Conservation (phyloP, 495 filamentous ascomycete species). For the Ramalina peruviana region DNA sequence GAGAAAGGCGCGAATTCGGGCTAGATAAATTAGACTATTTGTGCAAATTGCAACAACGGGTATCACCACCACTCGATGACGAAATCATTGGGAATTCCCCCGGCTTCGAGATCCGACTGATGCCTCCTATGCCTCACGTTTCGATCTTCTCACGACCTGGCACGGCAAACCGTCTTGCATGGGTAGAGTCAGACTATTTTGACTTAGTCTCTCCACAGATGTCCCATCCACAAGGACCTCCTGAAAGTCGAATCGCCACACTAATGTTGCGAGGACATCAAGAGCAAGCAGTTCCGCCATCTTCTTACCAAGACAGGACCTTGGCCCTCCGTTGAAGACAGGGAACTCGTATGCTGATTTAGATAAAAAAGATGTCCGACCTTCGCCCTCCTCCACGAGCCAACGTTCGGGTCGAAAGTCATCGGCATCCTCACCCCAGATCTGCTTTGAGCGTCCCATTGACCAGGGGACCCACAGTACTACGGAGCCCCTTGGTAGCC, state of each 20-base stretch:
- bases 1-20: no score
- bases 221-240: slow-evolving; percentile 16
- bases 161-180: slow-evolving; percentile 44
- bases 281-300: slow-evolving; percentile 44
- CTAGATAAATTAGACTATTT: no score
- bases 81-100: background rate
- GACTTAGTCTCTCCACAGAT: slow-evolving; percentile 30
- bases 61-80: no score
- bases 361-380: slow-evolving; percentile 18
- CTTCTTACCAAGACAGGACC: slow-evolving; percentile 43
- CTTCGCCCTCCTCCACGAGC: slow-evolving; percentile 16
- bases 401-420: slow-evolving; percentile 39
- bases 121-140: background rate
- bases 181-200: slow-evolving; percentile 44
- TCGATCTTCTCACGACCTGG: background rate
- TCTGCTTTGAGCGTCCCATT: slow-evolving; percentile 40
- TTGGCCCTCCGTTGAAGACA: slow-evolving; percentile 46
- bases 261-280: slow-evolving; percentile 35
- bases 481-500: slow-evolving; percentile 34
- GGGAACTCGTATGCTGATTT: slow-evolving; percentile 41
- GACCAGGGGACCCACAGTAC: slow-evolving; percentile 47
- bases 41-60: no score
- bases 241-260: slow-evolving; percentile 34
- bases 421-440: slow-evolving; percentile 43
- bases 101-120: background rate